phyloP scores from a whole-genome alignment of 345 rosid species.

The Salix brachista region DNA sequence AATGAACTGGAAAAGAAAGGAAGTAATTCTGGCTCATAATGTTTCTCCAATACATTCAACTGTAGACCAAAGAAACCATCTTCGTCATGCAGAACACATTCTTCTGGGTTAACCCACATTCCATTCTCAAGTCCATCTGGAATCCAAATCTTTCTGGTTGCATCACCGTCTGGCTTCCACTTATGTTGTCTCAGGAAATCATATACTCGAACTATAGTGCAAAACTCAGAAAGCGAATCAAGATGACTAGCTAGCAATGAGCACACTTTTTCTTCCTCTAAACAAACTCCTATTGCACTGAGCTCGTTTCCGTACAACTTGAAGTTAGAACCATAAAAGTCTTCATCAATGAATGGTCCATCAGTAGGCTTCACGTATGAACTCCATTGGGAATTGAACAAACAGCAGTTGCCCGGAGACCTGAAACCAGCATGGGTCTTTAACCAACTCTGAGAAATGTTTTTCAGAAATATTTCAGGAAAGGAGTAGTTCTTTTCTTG shows the following conservation, averaged over 20 bases:
- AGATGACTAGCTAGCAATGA: slow-evolving; percentile 37
- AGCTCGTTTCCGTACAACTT: slow-evolving; percentile 39
- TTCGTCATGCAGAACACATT: slow-evolving; percentile 47
- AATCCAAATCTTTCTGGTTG: slow-evolving; percentile 43
- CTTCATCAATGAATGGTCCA: slow-evolving; percentile 75
- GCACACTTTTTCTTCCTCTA: slow-evolving; percentile 28
- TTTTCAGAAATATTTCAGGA: slow-evolving; percentile 24
- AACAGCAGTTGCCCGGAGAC: slow-evolving; percentile 44
- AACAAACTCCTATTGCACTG: slow-evolving; percentile 39
- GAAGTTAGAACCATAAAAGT: slow-evolving; percentile 42
- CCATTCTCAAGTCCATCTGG: slow-evolving; percentile 37
- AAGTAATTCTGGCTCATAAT: slow-evolving; percentile 30
- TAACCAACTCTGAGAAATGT: slow-evolving; percentile 47
- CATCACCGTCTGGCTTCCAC: slow-evolving; percentile 36
- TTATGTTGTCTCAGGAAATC: slow-evolving; percentile 24
- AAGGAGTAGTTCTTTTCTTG: slow-evolving; percentile 21
- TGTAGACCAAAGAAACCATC: slow-evolving; percentile 44
- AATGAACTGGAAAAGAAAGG: slow-evolving; percentile 39
- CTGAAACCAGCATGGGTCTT: slow-evolving; percentile 52
- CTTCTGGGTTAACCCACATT: slow-evolving; percentile 45
- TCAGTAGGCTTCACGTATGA: slow-evolving; percentile 35
- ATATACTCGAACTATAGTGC: slow-evolving; percentile 46
- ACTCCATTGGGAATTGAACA: slow-evolving; percentile 41
- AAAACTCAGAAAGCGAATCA: slow-evolving; percentile 34
- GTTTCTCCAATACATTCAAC: slow-evolving; percentile 46